Evolutionary conservation across 129 eudicot species (phyloP), one percentile per base, ranked within the genome.

Genomic region (Flaveria ramosissima): DNA sequence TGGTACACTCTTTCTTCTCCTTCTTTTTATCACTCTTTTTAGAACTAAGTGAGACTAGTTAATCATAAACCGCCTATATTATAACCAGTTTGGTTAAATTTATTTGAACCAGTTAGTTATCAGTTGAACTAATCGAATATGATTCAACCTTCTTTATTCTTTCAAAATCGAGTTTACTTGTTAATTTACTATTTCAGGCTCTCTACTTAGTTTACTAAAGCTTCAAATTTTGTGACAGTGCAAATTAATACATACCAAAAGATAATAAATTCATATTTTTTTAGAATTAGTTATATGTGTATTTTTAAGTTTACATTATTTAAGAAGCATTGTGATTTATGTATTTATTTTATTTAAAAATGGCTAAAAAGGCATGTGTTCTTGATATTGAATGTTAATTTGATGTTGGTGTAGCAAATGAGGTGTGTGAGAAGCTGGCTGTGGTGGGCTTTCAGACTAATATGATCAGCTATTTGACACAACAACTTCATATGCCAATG

Each of bases 391-490:
- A 46, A 64, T 0, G 56, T 39, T 73, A 30, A 13, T 27, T 14
- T 43, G 60, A 19, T 74, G 24, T 19, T 61, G 15, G n/a, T 56
- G 64, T 82, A 92, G 97, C 92, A 8, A 92, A 85, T 57, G 97
- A 92, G 77, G 77, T 85, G 68, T 85, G 91, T 21, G 97, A 92
- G 47, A 87, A 83, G 80, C 76, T 92, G 56, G 97, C 96, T 3
- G 84, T 70, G 5, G 83, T 83, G n/a, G 97, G 97, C 27, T 92
- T 87, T 81, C 91, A 89, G 26, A 87, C 90, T 23, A 92, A 92
- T 80, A 85, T 92, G 92, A 89, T 92, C 60, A 89, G 92, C 27
- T 92, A 92, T 79, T 87, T 92, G 23, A 92, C 97, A 0, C 84
- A 74, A 66, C 84, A 87, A 61, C 81, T 92, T 21, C 91, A 89